Evolutionary conservation across 2,329 filamentous ascomycete species (phyloP).

Genomic region (Epichloe brachyelytri): DNA sequence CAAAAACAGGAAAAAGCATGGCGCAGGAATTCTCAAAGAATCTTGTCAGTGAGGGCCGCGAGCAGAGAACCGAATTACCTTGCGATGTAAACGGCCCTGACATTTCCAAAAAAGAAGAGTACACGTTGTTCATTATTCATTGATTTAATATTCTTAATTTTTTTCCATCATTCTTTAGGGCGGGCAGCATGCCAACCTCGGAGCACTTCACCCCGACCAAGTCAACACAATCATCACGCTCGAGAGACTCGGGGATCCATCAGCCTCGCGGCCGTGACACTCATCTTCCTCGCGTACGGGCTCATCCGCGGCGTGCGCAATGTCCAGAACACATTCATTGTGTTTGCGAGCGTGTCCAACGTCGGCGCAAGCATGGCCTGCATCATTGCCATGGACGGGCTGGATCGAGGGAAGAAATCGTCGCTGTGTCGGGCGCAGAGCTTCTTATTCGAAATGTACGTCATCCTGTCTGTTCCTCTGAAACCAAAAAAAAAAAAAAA

Average conservation of each 20-base stretch:
- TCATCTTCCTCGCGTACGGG: constrained; percentile 40
- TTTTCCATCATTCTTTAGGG: too few species aligned
- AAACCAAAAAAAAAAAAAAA: too few species aligned
- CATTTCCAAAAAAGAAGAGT: too few species aligned
- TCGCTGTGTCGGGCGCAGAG: constrained; percentile 49
- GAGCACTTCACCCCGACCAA: constrained; percentile 23
- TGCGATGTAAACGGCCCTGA: too few species aligned
- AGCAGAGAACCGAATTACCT: too few species aligned
- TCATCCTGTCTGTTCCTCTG: constrained; percentile 11
- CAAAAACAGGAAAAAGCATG: too few species aligned
- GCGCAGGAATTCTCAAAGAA: too few species aligned
- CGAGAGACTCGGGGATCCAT: constrained; percentile 42
- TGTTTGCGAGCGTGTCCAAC: constrained; percentile 48
- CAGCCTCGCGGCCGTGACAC: constrained; percentile 36
- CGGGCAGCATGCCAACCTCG: not conserved
- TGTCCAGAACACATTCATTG: constrained; percentile 48
- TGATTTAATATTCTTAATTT: too few species aligned
- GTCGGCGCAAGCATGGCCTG: constrained; percentile 51
- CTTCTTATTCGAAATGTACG: constrained; percentile 56
- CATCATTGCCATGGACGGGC: constrained; percentile 55
- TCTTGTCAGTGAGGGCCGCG: too few species aligned
- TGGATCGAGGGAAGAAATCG: constrained; percentile 38
- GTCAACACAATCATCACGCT: constrained; percentile 30
- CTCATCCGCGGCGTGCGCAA: constrained; percentile 40
- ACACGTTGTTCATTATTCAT: too few species aligned